Evolutionary conservation across 1,139 yeast species (phyloP).

Genomic region (Debaryomyces subglobosus): DNA sequence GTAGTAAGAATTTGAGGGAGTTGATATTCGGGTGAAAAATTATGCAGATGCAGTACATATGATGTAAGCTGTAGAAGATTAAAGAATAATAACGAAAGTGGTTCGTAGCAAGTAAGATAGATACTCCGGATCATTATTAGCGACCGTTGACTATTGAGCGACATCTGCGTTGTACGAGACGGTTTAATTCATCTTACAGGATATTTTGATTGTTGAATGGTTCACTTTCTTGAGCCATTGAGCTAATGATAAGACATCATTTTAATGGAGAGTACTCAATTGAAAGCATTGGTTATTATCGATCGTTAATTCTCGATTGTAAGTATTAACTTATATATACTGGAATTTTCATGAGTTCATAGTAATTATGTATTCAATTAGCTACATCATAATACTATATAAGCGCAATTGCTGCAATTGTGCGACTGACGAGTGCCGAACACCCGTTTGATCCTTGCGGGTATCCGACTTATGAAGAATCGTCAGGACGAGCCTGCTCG

Average conservation of each 20-base stretch:
- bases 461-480: not conserved
- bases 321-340: too few species aligned
- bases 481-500: constrained; percentile 4
- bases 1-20: not conserved
- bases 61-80: not conserved
- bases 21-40: not conserved
- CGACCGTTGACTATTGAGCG: not conserved
- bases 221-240: too few species aligned
- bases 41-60: not conserved
- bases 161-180: too few species aligned
- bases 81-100: not conserved
- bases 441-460: not conserved
- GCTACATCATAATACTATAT: not conserved
- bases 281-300: too few species aligned
- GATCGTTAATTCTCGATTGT: too few species aligned
- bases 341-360: not conserved
- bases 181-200: too few species aligned
- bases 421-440: not conserved
- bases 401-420: not conserved
- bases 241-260: too few species aligned
- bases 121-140: not conserved
- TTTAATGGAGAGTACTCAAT: too few species aligned
- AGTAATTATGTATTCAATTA: not conserved
- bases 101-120: not conserved
- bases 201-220: too few species aligned